These are phyloP conservation scores for Colletotrichum sublineola DNA, from an alignment of 2,329 filamentous ascomycete species.

Conservation along the genomic window DNA sequence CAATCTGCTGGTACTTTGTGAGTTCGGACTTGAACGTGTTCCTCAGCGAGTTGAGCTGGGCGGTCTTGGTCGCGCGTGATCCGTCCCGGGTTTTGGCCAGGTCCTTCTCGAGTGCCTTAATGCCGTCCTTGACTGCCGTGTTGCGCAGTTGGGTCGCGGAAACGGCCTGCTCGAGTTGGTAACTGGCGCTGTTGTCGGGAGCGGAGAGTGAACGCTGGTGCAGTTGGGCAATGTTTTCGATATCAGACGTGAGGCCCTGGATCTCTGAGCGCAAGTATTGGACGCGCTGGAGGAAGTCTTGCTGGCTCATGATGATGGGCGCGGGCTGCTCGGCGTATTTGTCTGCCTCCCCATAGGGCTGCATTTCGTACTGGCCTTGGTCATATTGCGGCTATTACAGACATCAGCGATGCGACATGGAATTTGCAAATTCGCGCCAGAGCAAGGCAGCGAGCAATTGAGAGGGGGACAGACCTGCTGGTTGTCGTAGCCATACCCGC, in stretches of 20 bases:
- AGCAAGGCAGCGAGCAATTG: background rate
- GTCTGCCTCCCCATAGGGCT: slow-evolving; percentile 59
- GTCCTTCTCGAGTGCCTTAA: slow-evolving; percentile 81
- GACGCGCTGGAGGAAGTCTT: slow-evolving; percentile 78
- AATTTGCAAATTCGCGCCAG: background rate
- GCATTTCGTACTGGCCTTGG: slow-evolving; percentile 67
- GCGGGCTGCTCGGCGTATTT: slow-evolving; percentile 45
- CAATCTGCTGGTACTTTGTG: slow-evolving; percentile 77
- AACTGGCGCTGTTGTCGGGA: slow-evolving; percentile 67
- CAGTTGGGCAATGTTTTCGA: slow-evolving; percentile 75
- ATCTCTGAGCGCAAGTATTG: slow-evolving; percentile 77
- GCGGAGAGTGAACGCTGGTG: slow-evolving; percentile 80
- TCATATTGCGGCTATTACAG: slow-evolving; percentile 43
- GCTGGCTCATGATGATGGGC: slow-evolving; percentile 63
- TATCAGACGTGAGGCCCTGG: slow-evolving; percentile 73
- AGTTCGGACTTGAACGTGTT: slow-evolving; percentile 79
- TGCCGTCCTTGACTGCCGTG: slow-evolving; percentile 82
- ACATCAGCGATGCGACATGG: slow-evolving; percentile 6
- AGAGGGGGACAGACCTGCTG: slow-evolving; percentile 55
- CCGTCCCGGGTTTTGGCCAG: slow-evolving; percentile 72
- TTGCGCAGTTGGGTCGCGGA: slow-evolving; percentile 79
- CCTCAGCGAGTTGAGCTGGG: slow-evolving; percentile 78
- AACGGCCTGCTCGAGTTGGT: slow-evolving; percentile 76
- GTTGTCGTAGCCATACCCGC: slow-evolving; percentile 58
- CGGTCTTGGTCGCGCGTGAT: slow-evolving; percentile 75